Evolutionary conservation across 108 stramenopile genomes (phyloP).

Genomic region (Skeletonema costatum): DNA sequence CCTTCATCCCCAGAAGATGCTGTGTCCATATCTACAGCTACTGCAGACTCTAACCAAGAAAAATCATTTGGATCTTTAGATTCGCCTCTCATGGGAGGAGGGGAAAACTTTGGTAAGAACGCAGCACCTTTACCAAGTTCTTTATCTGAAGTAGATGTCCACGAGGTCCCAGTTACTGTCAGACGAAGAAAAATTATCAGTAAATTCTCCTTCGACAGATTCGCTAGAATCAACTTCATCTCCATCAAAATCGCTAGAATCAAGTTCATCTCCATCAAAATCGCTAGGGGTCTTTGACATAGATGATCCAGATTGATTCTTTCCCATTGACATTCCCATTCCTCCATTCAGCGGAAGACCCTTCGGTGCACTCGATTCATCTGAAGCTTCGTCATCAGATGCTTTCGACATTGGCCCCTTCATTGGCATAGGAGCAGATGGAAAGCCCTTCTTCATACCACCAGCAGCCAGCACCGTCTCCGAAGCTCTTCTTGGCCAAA

Average conservation of each 20-base stretch:
- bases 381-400: neutral
- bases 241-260: neutral
- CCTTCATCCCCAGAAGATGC: neutral
- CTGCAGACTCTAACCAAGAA: neutral
- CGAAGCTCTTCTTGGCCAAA: neutral
- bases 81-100: neutral
- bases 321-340: too few species aligned
- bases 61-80: neutral
- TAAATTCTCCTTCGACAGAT: neutral
- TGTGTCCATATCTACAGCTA: neutral
- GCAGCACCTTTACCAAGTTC: slow-evolving; percentile 4
- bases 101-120: neutral
- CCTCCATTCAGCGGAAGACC: too few species aligned
- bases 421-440: neutral
- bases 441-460: neutral
- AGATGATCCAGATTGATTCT: neutral
- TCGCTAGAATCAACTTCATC: neutral
- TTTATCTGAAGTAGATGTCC: neutral
- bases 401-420: neutral
- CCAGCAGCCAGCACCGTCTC: neutral
- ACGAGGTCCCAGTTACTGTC: neutral
- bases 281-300: neutral
- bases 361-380: too few species aligned
- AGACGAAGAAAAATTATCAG: neutral
- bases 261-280: too few species aligned